Conservation (phyloP, 345 rosid genomes). For the Raphanus sativus region DNA sequence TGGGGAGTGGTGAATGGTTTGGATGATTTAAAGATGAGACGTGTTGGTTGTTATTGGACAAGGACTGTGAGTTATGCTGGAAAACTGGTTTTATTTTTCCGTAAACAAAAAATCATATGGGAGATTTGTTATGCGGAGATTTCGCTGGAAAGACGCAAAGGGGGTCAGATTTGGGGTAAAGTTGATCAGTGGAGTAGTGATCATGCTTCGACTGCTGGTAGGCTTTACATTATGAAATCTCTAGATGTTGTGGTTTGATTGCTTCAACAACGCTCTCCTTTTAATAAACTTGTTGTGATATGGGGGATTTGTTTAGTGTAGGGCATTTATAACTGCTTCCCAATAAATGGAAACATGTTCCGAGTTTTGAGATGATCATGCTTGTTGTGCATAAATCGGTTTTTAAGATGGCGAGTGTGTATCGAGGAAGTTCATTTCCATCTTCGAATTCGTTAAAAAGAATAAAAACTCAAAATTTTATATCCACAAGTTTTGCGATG, state of each 20-base stretch:
- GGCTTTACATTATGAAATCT: neutral
- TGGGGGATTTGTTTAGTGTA: neutral
- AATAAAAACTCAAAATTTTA: too few species aligned
- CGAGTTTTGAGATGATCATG: too few species aligned
- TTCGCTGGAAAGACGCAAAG: neutral
- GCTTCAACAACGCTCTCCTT: neutral
- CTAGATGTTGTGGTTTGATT: neutral
- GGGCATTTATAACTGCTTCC: too few species aligned
- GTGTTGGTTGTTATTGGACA: neutral
- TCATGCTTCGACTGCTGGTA: neutral
- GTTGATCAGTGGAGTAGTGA: neutral
- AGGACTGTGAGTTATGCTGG: neutral
- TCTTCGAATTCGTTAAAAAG: too few species aligned
- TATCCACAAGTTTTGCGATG: too few species aligned
- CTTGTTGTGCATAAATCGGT: too few species aligned
- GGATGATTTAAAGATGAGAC: neutral
- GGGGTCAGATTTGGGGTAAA: neutral
- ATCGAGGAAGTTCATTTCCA: too few species aligned
- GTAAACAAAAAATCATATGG: too few species aligned
- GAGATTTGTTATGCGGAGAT: neutral
- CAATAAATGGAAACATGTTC: too few species aligned
- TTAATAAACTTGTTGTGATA: neutral
- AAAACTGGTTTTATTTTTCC: too few species aligned
- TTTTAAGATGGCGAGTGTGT: too few species aligned
- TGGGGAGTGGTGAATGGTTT: neutral